These are phyloP conservation scores for Rhinocladiella mackenziei DNA, from an alignment of 2,329 filamentous ascomycete species.

Conservation along the genomic window DNA sequence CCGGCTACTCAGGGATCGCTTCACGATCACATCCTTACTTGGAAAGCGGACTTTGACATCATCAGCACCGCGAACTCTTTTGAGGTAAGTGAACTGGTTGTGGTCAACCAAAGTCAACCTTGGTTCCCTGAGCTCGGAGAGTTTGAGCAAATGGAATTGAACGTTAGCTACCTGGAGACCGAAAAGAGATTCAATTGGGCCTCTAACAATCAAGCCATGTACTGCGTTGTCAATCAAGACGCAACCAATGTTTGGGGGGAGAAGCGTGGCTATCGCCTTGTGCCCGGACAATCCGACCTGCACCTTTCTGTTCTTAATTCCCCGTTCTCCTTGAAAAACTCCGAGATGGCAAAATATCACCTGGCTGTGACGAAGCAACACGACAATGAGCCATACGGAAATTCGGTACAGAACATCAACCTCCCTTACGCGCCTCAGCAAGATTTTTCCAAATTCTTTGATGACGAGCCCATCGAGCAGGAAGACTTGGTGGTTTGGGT, in stretches of 20 bases:
- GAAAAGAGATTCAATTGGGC: constrained; percentile 36
- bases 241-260: constrained; percentile 39
- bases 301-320: constrained; percentile 24
- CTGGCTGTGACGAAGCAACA: constrained; percentile 19
- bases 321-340: constrained; percentile 18
- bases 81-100: constrained; percentile 41
- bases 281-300: constrained; percentile 35
- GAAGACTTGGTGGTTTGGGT: constrained; percentile 46
- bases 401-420: constrained; percentile 13
- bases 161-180: constrained; percentile 42
- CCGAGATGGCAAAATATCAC: constrained; percentile 20
- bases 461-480: constrained; percentile 14
- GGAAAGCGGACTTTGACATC: constrained; percentile 39
- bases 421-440: constrained; percentile 12
- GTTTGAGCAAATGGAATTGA: constrained; percentile 42
- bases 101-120: constrained; percentile 30
- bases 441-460: constrained; percentile 22
- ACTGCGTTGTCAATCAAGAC: constrained; percentile 38
- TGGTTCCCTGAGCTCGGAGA: constrained; percentile 26
- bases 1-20: constrained; percentile 34
- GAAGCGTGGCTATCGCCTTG: constrained; percentile 39
- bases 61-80: constrained; percentile 34
- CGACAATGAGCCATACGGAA: constrained; percentile 17
- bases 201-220: constrained; percentile 38
- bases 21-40: constrained; percentile 39